Base-by-base conservation (phyloP, 306 rosid species). In the Cicer yamashitae region DNA sequence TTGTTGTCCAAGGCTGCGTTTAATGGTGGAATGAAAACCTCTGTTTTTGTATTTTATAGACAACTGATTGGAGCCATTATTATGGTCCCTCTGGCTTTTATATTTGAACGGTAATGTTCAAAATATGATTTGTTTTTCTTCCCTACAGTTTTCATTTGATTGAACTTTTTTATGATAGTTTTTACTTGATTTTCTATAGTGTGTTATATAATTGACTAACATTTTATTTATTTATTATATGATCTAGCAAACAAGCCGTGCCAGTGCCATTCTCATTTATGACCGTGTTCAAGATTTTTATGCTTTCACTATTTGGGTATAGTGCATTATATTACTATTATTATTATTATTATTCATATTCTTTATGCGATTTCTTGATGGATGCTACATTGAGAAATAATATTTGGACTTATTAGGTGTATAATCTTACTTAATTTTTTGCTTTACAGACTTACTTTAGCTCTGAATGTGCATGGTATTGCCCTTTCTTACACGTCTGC, bases 1-100 rank as follows among this genome's bases (percentile, higher is more conserved):
- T 72, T 88, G 75, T 59, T 90, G 57, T 77, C 89, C 2, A 90
- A 88, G 68, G 87, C 96, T 0, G 93, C 67, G 22, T 80, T 90
- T 10, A 86, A 87, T 11, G 68, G 22, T 0, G 93, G 93, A 38
- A 86, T 82, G 87, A 86, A 81, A 44, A 62, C 77, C 4, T 80
- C 8, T 13, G 82, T 88, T 44, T 88, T 86, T 61, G 80, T 79
- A 54, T 86, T 84, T 54, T 86, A 88, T 52, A 82, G 90, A 76
- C 92, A 86, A 76, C 4, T 82, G 0, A 40, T 54, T 41, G 92
- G 90, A 62, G 45, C 87, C 40, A 5, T 86, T 67, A 10, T 86
- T 68, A 30, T 88, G 75, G 75, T 86, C 75, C 90, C 88, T 71
- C 48, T 82, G 1, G 73, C 90, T 48, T 20, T 88, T 1, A 79